A percentile compares a stretch with the other conserved stretches of the same genome.
Evolutionary conservation across 2,329 filamentous ascomycete genomes (phyloP).

Genomic region (Aureobasidium vineae): DNA sequence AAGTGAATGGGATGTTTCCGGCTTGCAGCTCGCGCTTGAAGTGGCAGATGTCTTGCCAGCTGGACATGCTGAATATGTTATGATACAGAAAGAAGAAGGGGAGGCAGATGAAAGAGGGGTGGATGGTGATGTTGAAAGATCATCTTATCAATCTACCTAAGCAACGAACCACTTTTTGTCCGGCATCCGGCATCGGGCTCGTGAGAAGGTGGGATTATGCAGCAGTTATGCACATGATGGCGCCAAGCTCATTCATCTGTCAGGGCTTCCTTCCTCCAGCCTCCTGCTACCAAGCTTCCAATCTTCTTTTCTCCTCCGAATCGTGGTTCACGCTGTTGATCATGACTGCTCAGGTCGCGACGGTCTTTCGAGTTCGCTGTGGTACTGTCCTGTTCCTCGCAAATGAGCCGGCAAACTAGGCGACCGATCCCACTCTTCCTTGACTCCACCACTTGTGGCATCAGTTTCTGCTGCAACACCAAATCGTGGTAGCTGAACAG

Average conservation of each 20-base stretch:
- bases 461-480: not conserved
- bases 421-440: not conserved
- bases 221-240: not conserved
- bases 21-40: constrained; percentile 12
- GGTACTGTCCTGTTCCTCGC: too few species aligned
- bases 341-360: too few species aligned
- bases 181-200: not conserved
- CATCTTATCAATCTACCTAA: constrained; percentile 17
- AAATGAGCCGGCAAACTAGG: not conserved
- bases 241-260: not conserved
- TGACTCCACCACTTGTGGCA: not conserved
- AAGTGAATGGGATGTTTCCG: constrained; percentile 5
- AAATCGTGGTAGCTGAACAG: not conserved
- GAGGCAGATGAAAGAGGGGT: not conserved
- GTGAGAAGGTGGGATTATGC: not conserved
- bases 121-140: not conserved
- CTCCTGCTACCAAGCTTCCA: too few species aligned
- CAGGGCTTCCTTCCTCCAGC: not conserved
- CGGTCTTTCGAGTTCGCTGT: too few species aligned
- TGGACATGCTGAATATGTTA: not conserved
- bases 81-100: not conserved
- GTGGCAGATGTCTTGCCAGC: constrained; percentile 16
- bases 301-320: too few species aligned
- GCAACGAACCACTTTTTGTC: not conserved
- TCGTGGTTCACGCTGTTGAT: too few species aligned